Percentiles rank a stretch among this genome's conserved stretches.
phyloP scores from a whole-genome alignment of 768 basidiomycete genomes.

The Boletus tylopilopsis region DNA sequence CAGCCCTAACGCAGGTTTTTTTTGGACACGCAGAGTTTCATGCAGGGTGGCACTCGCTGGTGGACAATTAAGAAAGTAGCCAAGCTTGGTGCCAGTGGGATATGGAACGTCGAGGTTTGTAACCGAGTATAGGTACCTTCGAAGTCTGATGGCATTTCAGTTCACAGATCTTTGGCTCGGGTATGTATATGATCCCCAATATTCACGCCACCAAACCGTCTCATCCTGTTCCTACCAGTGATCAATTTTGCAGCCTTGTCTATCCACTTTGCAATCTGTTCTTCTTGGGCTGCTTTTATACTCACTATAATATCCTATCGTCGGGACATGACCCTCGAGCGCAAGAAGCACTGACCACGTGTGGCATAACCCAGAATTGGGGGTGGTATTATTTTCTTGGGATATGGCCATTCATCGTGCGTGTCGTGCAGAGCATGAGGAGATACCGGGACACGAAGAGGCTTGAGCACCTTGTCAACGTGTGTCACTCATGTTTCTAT shows the following conservation, averaged over 20 bases:
- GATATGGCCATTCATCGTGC: slow-evolving; percentile 66
- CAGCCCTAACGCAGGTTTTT: not conserved
- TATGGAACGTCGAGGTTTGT: slow-evolving; percentile 67
- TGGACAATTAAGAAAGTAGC: slow-evolving; percentile 73
- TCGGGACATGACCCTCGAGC: slow-evolving; percentile 31
- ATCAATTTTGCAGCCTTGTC: slow-evolving; percentile 77
- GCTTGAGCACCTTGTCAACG: slow-evolving; percentile 84
- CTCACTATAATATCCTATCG: slow-evolving; percentile 7
- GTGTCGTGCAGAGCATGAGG: slow-evolving; percentile 81
- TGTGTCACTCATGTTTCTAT: slow-evolving; percentile 31
- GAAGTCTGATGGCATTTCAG: slow-evolving; percentile 31
- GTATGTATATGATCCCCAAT: slow-evolving; percentile 41
- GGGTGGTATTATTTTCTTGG: slow-evolving; percentile 55
- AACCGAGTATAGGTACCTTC: not conserved
- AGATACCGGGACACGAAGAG: slow-evolving; percentile 80
- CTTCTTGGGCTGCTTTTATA: slow-evolving; percentile 73
- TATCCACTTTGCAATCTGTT: slow-evolving; percentile 74
- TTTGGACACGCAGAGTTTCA: slow-evolving; percentile 44
- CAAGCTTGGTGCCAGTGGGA: slow-evolving; percentile 66
- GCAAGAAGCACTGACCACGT: slow-evolving; percentile 41
- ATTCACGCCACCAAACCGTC: not conserved
- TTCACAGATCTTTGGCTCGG: slow-evolving; percentile 91
- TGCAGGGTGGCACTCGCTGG: slow-evolving; percentile 44
- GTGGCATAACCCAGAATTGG: slow-evolving; percentile 52
- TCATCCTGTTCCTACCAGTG: slow-evolving; percentile 39